These are phyloP conservation scores for Setaria italica DNA, from an alignment of 202 grass and related monocot genomes.

Conservation along the genomic window DNA sequence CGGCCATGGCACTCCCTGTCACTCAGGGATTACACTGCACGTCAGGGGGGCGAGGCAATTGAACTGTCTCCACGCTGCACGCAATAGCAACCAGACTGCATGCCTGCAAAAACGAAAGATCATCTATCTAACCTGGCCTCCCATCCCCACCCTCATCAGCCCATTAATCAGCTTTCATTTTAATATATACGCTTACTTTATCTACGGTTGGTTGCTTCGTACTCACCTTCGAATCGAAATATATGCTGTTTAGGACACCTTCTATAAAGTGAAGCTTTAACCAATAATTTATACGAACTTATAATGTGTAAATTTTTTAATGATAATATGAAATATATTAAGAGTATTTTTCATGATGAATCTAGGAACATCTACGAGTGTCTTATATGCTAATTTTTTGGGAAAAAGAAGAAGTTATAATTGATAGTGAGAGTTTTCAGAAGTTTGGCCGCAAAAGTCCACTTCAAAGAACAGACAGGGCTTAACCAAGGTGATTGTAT, in stretches of 20 bases:
- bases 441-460: not conserved
- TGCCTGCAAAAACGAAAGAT: too few relatives aligned
- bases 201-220: not conserved
- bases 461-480: not conserved
- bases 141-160: too few relatives aligned
- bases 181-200: too few relatives aligned
- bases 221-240: not conserved
- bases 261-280: not conserved
- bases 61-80: not conserved
- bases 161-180: too few relatives aligned
- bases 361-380: too few relatives aligned
- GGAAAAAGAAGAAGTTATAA: not conserved
- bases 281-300: not conserved
- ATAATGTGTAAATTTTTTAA: not conserved
- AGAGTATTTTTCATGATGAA: too few relatives aligned
- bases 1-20: conserved; percentile 20
- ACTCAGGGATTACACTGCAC: not conserved
- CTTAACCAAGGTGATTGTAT: not conserved
- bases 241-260: not conserved
- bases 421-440: not conserved
- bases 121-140: too few relatives aligned
- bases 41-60: conserved; percentile 1
- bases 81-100: not conserved
- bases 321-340: not conserved
- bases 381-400: too few relatives aligned